Percentiles rank a stretch among this genome's conserved stretches.
These are phyloP conservation scores for Cyclostephanos tholiformis DNA, from an alignment of 108 stramenopile species.

Conservation along the genomic window DNA sequence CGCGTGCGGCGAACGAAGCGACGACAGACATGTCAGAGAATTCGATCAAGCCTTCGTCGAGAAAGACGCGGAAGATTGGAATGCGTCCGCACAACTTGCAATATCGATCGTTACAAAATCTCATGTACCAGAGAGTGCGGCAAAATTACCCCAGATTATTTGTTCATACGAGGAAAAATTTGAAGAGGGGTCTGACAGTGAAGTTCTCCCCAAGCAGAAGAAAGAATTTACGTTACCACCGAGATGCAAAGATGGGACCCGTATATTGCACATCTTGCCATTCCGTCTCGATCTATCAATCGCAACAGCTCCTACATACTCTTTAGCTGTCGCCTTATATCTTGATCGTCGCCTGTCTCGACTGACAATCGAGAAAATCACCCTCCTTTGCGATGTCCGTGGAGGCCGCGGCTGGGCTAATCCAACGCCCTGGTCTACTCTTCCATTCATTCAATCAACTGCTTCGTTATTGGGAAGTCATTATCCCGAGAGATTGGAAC, in stretches of 20 bases:
- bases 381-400: constrained; percentile 70
- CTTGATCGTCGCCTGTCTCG: constrained; percentile 59
- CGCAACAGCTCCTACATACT: constrained; percentile 57
- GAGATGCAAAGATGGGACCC: constrained; percentile 53
- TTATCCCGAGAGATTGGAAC: constrained; percentile 72
- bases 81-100: constrained; percentile 33
- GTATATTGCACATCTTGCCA: constrained; percentile 68
- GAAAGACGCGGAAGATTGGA: constrained; percentile 31
- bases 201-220: neutral
- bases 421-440: constrained; percentile 47
- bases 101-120: constrained; percentile 22
- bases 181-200: neutral
- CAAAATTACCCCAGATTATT: constrained; percentile 40
- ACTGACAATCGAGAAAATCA: constrained; percentile 49
- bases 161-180: constrained; percentile 30
- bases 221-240: constrained; percentile 14
- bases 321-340: constrained; percentile 73
- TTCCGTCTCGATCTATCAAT: constrained; percentile 62
- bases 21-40: constrained; percentile 8
- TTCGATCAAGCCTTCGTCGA: constrained; percentile 25
- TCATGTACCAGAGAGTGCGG: neutral
- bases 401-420: constrained; percentile 82
- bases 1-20: neutral
- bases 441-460: constrained; percentile 65
- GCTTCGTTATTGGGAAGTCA: constrained; percentile 53